Conservation (phyloP, 1,139 yeast genomes). For the Sugiyamaella pinicola region DNA sequence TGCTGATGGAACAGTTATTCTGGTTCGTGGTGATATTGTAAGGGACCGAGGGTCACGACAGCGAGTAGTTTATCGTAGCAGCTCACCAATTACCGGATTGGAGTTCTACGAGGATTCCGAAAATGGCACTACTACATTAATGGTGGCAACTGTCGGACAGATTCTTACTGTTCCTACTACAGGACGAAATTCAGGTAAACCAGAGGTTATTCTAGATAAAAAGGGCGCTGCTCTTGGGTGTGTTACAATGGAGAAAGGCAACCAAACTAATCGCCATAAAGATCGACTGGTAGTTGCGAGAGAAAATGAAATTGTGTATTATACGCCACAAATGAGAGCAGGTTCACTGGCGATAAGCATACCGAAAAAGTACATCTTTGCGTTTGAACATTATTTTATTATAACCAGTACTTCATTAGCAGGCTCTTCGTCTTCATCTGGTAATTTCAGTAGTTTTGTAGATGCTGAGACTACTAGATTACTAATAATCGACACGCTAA, state of each 20-base stretch:
- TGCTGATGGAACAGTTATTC: conserved; percentile 80
- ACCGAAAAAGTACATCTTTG: conserved; percentile 56
- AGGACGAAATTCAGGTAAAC: conserved; percentile 74
- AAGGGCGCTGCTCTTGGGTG: conserved; percentile 77
- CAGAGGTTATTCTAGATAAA: conserved; percentile 61
- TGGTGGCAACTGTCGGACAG: conserved; percentile 69
- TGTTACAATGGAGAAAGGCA: conserved; percentile 33
- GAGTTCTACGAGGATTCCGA: conserved; percentile 51
- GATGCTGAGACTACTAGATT: conserved; percentile 45
- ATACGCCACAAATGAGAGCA: conserved; percentile 57
- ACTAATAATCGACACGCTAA: conserved; percentile 64
- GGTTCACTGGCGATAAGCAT: conserved; percentile 61
- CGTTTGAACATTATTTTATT: conserved; percentile 53
- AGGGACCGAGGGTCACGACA: conserved; percentile 92
- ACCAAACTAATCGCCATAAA: conserved; percentile 35
- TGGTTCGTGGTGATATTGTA: conserved; percentile 82
- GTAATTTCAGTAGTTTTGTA: conserved; percentile 33
- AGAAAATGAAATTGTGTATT: conserved; percentile 54
- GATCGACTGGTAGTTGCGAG: conserved; percentile 54
- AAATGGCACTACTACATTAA: conserved; percentile 43
- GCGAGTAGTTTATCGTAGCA: conserved; percentile 67
- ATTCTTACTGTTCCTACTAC: conserved; percentile 74
- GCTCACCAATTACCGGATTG: conserved; percentile 81
- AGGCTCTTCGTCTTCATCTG: conserved; percentile 22
- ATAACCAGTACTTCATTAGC: conserved; percentile 48